Evolutionary conservation across 441 rosid species (phyloP), one percentile per base, ranked within the genome.

Genomic region (Jatropha podagrica): DNA sequence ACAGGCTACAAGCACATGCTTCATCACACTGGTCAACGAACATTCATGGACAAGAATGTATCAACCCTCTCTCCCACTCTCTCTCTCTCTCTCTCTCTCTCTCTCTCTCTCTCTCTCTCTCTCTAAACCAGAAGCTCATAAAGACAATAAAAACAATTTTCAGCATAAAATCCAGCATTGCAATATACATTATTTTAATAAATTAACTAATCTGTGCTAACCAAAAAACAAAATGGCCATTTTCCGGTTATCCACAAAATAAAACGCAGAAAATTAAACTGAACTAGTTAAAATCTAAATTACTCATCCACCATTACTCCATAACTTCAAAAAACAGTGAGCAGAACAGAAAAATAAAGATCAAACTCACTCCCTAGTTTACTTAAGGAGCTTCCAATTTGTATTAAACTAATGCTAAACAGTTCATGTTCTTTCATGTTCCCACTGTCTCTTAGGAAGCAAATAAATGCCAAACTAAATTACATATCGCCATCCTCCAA

Each of bases 391-490:
- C 32, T 15, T 54, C 15, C 58, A 44, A 4, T 44, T 46, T 26
- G 37, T 10, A 5, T 49, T 51, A 48, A 71, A 13, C 10, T 23
- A 63, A 46, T 20, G 49, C 46, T 18, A 37, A 41, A 12, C 2
- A 32, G 23, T 12, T 17, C 41, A 41, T 52, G 32, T 51, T 59
- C 46, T n/a, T 71, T 64, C 6, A 52, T 52, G 27, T 4, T 76
- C 69, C 32, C 32, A 32, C 32, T 32, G 32, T 32, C 32, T 56
- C 62, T 63, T 74, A 68, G 44, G 37, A 62, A 56, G 74, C 32
- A 32, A 76, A 37, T 54, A 71, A 63, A 75, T 15, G 61, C 46
- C 62, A 11, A 75, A 68, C 71, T 68, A 9, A 38, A 62, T 5
- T 18, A 62, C 68, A 48, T 26, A 72, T 3, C 44, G 10, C 4